Conservation (phyloP, 1,284 basidiomycete species). For the Rhodotorula sp. region DNA sequence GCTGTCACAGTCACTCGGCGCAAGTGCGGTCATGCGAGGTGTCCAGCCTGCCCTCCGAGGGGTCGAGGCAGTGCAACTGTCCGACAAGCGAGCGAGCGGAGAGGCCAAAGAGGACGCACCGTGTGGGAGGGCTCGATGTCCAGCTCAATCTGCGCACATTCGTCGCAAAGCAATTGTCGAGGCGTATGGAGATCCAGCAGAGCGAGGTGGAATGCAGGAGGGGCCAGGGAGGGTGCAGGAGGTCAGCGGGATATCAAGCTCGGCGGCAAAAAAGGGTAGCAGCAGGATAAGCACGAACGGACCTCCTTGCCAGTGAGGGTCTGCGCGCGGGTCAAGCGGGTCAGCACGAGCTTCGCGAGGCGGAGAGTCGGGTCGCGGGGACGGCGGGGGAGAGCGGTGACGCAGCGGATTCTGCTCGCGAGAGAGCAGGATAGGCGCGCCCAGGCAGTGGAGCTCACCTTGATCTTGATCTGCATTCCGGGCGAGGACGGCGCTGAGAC, state of each 20-base stretch:
- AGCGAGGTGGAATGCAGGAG: background rate
- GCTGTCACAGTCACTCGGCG: background rate
- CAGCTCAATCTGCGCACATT: constrained; percentile 74
- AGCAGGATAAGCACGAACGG: constrained; percentile 37
- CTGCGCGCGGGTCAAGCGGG: constrained; percentile 53
- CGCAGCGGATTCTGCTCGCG: background rate
- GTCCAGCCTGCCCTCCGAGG: too few relatives aligned
- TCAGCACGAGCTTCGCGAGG: background rate
- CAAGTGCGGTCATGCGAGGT: too few relatives aligned
- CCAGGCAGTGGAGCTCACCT: constrained; percentile 57
- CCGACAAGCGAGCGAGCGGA: too few relatives aligned
- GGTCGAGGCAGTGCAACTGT: too few relatives aligned
- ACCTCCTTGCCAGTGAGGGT: constrained; percentile 93
- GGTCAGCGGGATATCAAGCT: constrained; percentile 15
- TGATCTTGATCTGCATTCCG: constrained; percentile 77
- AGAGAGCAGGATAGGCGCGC: background rate
- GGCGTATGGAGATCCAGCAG: background rate
- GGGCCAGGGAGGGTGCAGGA: background rate
- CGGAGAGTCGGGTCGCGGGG: background rate
- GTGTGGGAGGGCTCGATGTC: constrained; percentile 92
- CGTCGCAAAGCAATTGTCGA: background rate
- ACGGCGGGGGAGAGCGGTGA: background rate
- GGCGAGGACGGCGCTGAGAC: too few relatives aligned
- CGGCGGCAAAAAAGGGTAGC: constrained; percentile 11
- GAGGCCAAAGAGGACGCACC: constrained; percentile 56